Evolutionary conservation across 495 filamentous ascomycete genomes (phyloP), one percentile per base, ranked within the genome.

Genomic region (Aspergillus mulundensis): DNA sequence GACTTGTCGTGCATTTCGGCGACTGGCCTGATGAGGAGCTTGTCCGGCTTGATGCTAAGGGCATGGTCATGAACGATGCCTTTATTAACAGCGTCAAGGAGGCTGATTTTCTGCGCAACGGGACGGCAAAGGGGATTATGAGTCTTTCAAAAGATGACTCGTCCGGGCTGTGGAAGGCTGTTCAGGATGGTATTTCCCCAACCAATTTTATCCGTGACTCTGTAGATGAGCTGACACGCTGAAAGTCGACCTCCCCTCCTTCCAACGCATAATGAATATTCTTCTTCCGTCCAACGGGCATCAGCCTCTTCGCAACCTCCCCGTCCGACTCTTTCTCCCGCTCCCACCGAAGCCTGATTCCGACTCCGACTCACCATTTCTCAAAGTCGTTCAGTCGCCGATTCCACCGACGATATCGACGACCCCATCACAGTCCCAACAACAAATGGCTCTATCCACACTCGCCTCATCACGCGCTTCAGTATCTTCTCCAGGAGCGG

Each of bases 51-150:
- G 87, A 90, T 61, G 69, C 68, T 1, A 72, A 83, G 15, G 83
- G 83, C 10, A 80, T 81, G 64, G 75, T 82, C 32, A 74, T 82
- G 63, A 84, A 87, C 53, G 94, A 97, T 67, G 87, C 91, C 0
- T 97, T 91, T 67, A 89, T 95, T 59, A 96, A 98, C 62, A 87
- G 84, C 58, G 90, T 95, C 56, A 99, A 97, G 70, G 93, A 96
- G 79, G 95, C 94, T 18, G 93, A 96, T 66, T 96, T 91, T 62
- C 75, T 96, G 30, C 84, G 94, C 32, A 91, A 95, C 56, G 91
- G 94, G 18, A 95, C 86, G 12, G 93, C 91, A 2, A 91, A 92
- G 66, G 87, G 85, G 32, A 92, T 97, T 56, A 97, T 97, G 95
- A 87, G 83, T 34, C 72, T 97, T 53, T 90, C 87, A 24, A 92